Percentiles rank a stretch among this genome's conserved stretches.
Conservation (phyloP, 345 rosid genomes). For the Rhizophora apiculata region DNA sequence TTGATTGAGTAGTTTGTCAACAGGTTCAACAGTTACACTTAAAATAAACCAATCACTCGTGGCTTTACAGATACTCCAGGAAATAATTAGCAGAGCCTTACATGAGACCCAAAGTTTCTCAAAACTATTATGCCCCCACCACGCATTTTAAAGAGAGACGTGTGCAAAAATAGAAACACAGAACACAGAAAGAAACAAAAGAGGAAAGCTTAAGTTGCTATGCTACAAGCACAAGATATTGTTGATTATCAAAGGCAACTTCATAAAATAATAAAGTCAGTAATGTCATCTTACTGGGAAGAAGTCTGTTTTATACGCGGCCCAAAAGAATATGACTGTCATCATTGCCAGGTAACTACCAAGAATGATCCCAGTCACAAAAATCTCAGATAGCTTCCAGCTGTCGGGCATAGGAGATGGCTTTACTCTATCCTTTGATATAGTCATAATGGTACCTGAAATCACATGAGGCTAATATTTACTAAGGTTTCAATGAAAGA, state of each 20-base stretch:
- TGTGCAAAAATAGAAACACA: neutral
- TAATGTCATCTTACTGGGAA: conserved; percentile 62
- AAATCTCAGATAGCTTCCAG: conserved; percentile 96
- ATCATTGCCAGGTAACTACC: conserved; percentile 97
- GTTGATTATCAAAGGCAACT: neutral
- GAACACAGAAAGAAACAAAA: neutral
- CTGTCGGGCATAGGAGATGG: conserved; percentile 99
- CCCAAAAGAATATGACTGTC: conserved; percentile 99
- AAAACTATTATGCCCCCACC: neutral
- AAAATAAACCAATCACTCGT: neutral
- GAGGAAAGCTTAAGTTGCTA: neutral
- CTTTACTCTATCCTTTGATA: conserved; percentile 97
- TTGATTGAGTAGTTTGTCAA: conserved; percentile 10
- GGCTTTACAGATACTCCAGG: neutral
- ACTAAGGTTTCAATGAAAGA: conserved; percentile 7
- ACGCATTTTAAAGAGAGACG: neutral
- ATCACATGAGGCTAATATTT: conserved; percentile 18
- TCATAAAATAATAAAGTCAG: conserved; percentile 5
- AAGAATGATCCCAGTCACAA: conserved; percentile 82
- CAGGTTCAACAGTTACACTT: neutral
- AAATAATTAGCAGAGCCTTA: neutral
- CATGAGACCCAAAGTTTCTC: neutral
- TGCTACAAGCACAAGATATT: neutral
- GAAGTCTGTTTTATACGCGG: conserved; percentile 84
- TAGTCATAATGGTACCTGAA: conserved; percentile 97